Evolutionary conservation across 805 yeast species (phyloP), one percentile per base, ranked within the genome.

Genomic region (Suhomyces sp.): DNA sequence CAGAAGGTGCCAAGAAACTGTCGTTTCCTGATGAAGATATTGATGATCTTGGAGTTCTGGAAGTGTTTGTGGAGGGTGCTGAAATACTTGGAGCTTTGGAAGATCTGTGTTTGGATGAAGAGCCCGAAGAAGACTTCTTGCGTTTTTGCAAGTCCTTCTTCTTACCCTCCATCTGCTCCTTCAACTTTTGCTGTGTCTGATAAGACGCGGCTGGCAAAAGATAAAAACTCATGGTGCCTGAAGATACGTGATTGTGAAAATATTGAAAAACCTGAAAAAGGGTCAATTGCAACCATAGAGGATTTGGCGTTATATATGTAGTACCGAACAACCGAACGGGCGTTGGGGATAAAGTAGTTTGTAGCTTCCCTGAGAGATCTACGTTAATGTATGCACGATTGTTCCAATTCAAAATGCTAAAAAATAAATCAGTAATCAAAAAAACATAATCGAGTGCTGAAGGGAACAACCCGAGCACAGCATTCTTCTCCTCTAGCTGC

Each of bases 101-200:
- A 12, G 31, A 19, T 36, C 40, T 26, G 22, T 13, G 26, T 15
- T 23, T 23, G 22, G 50, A 40, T 3, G 42, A 41, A 17, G 31
- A 12, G 35, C 22, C 22, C 9, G 44, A 44, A 8, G 35, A 9
- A 8, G 46, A 31, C 12, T n/a, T 22, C 42, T 47, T 45, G 23
- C 53, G 54, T 38, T 47, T 53, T 24, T 29, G 42, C 41, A 48
- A 48, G 10, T 33, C 45, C 42, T 47, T 46, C 36, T 51, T 52
- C 44, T 47, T 51, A 6, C 50, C 52, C n/a, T 36, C 48, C 51
- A 57, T 56, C 29, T 56, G 54, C 31, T 54, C 54, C 49, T 59
- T 58, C 44, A 56, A 46, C 48, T 59, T 56, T 42, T 58, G 60
- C 45, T 59, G 61, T 12, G 55, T 53, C 52, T 59, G 63, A 48